Evolutionary conservation across 371 early-diverging fungal genomes (phyloP), one percentile per base, ranked within the genome.

Genomic region (Mortierella sp.): DNA sequence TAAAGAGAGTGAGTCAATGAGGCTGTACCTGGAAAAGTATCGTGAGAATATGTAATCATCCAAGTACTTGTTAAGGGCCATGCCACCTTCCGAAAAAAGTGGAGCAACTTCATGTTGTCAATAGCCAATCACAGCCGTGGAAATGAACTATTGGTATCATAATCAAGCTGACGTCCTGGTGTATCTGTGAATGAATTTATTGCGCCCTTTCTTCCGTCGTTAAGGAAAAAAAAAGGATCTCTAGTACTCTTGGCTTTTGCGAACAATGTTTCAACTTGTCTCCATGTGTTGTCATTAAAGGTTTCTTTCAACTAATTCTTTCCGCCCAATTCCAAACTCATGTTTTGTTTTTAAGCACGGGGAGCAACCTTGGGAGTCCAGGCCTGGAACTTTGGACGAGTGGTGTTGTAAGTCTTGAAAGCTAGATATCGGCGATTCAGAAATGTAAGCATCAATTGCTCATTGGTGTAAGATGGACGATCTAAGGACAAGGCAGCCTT

Each of bases 341-440:
- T 28, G 22, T n/a, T 36, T n/a, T 36, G 36, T 36, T 36, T 63
- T 82, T 85, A 85, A 52, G 74, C 85, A 83, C 91, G 88, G 58
- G 84, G 78, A 68, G 87, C 88, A 71, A 84, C 90, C 78, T 85
- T 76, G 47, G 95, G 94, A 61, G 90, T 88, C 98, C 98, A 98
- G 9, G 91, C 86, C 50, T 85, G 73, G 69, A 94, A 75, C 89
- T 96, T 96, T 47, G 95, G 89, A 65, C 83, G 86, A n/a, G 94
- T 94, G 36, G 98, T 98, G 84, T 88, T 94, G 89, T 95, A 98
- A 8, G 96, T 88, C 82, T 90, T 93, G 88, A 84, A 97, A 22
- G 95, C 95, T 78, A 67, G 28, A 63, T 21, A 32, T 15, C 70
- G 11, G 94, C 91, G 59, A 96, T 95, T 24, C 7, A 11, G 38